These are phyloP conservation scores for Solanum sejunctum DNA, from an alignment of 257 asterid genomes.

Conservation along the genomic window DNA sequence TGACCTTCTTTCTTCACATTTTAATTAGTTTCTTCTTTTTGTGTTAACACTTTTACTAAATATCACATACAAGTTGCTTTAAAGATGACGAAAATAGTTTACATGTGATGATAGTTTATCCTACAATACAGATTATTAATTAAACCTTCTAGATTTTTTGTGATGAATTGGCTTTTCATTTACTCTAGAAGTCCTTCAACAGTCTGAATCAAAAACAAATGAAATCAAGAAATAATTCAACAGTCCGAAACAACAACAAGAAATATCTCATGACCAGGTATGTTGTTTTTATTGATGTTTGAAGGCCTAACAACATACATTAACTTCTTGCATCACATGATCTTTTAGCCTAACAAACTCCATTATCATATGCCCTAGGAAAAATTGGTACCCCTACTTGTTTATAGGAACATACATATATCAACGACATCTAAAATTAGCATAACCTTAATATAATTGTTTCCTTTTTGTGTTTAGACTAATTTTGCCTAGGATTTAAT, in stretches of 20 bases:
- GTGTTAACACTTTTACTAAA: background rate
- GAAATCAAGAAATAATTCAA: too few relatives aligned
- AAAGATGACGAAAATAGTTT: background rate
- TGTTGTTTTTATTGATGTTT: background rate
- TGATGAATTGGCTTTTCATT: background rate
- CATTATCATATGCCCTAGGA: background rate
- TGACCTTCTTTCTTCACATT: background rate
- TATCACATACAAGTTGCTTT: background rate
- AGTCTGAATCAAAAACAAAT: too few relatives aligned
- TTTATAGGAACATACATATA: background rate
- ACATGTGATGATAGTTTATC: background rate
- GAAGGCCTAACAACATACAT: background rate
- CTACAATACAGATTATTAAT: too few relatives aligned
- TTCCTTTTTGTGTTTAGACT: too few relatives aligned
- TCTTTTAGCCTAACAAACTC: background rate
- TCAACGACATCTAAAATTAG: background rate
- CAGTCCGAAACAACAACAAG: too few relatives aligned
- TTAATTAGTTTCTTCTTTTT: background rate
- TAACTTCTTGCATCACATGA: background rate
- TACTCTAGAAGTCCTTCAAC: background rate
- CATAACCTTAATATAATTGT: background rate
- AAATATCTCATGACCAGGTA: background rate
- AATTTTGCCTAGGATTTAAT: background rate
- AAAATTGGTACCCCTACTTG: background rate
- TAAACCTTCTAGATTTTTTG: background rate